These are phyloP conservation scores for Fusarium coffeatum DNA, from an alignment of 2,329 filamentous ascomycete species.

Conservation along the genomic window DNA sequence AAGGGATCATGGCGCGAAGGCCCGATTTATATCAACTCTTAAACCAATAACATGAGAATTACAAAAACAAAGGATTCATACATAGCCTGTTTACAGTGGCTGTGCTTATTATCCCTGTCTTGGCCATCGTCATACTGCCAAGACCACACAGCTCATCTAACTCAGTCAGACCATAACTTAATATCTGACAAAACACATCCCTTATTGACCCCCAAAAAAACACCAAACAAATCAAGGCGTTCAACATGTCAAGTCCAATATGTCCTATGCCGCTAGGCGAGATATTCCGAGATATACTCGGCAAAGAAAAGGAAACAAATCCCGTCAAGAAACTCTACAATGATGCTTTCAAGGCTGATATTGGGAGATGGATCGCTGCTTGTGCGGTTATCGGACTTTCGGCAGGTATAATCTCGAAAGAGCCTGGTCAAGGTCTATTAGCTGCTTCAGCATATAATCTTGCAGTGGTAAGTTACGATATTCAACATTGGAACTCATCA, in stretches of 20 bases:
- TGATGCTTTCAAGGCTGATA: constrained; percentile 31
- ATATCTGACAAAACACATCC: neutral
- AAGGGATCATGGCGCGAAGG: neutral
- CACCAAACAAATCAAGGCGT: neutral
- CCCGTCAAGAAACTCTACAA: constrained; percentile 29
- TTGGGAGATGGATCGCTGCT: constrained; percentile 29
- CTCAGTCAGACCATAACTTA: neutral
- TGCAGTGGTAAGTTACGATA: constrained; percentile 8
- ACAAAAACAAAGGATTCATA: neutral
- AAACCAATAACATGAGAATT: neutral
- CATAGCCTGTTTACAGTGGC: constrained; percentile 1
- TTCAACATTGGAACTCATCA: rapidly evolving
- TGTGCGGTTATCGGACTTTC: constrained; percentile 27
- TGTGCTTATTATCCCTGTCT: constrained; percentile 3
- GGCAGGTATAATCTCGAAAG: constrained; percentile 34
- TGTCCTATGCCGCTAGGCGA: constrained; percentile 26
- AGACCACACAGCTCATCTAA: constrained; percentile 13
- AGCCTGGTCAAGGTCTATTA: constrained; percentile 11
- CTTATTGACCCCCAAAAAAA: neutral
- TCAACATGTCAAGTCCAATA: constrained; percentile 26
- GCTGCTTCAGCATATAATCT: constrained; percentile 29
- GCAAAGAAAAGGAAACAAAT: constrained; percentile 29
- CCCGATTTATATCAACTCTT: neutral
- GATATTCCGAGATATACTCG: constrained; percentile 24
- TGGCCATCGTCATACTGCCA: constrained; percentile 15